Base-by-base conservation (phyloP, 495 filamentous ascomycete species). In the Neurospora sublineolata region DNA sequence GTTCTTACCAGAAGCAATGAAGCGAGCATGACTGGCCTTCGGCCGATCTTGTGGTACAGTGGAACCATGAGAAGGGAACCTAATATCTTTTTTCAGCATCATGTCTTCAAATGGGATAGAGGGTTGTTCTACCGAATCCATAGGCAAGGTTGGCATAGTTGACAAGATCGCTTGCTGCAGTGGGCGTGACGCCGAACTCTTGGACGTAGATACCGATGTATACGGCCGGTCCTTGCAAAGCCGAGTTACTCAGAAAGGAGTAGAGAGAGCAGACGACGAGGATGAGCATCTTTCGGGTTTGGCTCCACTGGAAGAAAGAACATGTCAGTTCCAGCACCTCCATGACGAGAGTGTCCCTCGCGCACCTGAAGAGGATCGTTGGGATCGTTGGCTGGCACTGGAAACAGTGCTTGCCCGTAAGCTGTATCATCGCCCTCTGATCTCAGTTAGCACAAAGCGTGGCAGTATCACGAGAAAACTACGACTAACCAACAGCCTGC, bases 71-170 rank as follows among this genome's bases (percentile, higher is more conserved):
- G 69, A 12, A 90, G 80, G 3, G 84, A 86, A 4, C 85, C 86
- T 87, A 27, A 18, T 40, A 4, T 27, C 18, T 12, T 3, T 12
- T 18, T 1, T 46, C n/a, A 46, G n/a, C n/a, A 46, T 46, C 0
- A 46, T 0, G 9, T 46, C n/a, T 41, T 1, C 3, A 4, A 11
- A 38, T 20, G 20, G 16, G 30, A 37, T 44, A 18, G 6, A 20
- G 3, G 14, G 37, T n/a, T 11, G 11, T 72, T 75, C 14, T 70
- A 83, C 88, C 87, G 72, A 89, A 87, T 0, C 88, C 88, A 79
- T 87, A 90, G 9, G 86, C 87, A 40, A 90, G 80, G 74, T 89
- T 90, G 0, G 88, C 84, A 76, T 90, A 90, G 16, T 84, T 87
- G 71, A 90, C 79, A 46, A 90, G 74, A 14, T 86, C 85, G 4